These are phyloP conservation scores for Wallacemonas sp. DNA, from an alignment of 208 protist species.

Conservation along the genomic window DNA sequence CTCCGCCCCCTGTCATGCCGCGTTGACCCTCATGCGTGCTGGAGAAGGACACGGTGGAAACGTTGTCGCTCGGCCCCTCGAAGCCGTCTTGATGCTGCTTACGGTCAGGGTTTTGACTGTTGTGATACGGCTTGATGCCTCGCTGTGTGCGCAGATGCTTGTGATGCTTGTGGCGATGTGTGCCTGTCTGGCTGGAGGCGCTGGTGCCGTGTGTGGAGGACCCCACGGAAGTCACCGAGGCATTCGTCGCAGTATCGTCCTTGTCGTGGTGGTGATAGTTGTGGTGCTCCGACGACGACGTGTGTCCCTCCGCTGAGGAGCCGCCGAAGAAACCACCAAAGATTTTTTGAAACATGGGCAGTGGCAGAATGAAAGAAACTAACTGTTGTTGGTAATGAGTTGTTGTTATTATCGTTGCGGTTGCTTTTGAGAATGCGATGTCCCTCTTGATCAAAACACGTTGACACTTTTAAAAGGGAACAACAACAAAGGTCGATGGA, in stretches of 20 bases:
- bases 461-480: no score
- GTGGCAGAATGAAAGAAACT: no score
- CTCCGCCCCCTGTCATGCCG: no score
- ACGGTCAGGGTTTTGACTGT: slow-evolving; percentile 20
- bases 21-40: background rate
- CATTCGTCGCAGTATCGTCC: background rate
- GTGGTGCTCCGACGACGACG: background rate
- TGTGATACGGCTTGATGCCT: slow-evolving; percentile 24
- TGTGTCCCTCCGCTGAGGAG: background rate
- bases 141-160: slow-evolving; percentile 5
- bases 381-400: no score
- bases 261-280: background rate
- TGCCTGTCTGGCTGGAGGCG: background rate
- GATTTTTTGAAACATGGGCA: slow-evolving; percentile 14
- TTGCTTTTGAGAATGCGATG: no score
- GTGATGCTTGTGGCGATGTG: slow-evolving; percentile 11
- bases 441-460: no score
- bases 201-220: background rate
- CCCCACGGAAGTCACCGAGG: background rate
- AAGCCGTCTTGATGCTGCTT: background rate
- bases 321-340: slow-evolving; percentile 3
- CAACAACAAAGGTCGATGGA: no score
- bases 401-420: no score
- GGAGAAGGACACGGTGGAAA: background rate
- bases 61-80: background rate